Evolutionary conservation across 495 filamentous ascomycete genomes (phyloP), one percentile per base, ranked within the genome.

Genomic region (Sordaria brevicollis): DNA sequence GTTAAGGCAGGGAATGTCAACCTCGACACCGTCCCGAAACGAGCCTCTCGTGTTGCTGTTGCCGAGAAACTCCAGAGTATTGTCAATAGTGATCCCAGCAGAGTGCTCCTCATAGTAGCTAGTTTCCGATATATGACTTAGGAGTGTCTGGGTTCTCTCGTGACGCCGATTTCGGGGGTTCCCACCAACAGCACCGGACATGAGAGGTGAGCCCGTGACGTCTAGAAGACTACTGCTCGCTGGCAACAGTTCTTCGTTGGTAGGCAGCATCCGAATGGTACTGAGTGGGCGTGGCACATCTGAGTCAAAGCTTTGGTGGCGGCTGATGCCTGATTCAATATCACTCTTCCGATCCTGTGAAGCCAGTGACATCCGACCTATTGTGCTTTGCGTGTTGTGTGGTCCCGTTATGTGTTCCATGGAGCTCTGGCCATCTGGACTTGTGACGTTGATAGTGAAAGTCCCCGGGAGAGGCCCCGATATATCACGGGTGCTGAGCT

Each of bases 391-490:
- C 49, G 13, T 62, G 13, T 31, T 62, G 49, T 62, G 13, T 31
- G 49, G 25, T 62, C 49, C 13, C 17, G 49, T 31, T 62, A 31
- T 31, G 13, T 62, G 49, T 29, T 31, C 49, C 49, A 62, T 62
- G 21, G 71, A 49, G 15, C 69, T 57, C 0, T 66, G 25, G 11
- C 21, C 41, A 54, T 25, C 15, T 11, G 17, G 65, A 3, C 43
- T 36, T 25, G 33, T n/a, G 17, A 66, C 43, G 29, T 77, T 76
- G 25, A 74, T 74, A 36, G 77, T 74, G 65, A 82, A 80, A 19
- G 67, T 78, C 33, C 80, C 79, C 5, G 81, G 79, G 5, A 84
- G 54, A 35, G 81, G 80, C 9, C 78, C 81, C 1, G 81, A 83
- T n/a, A 84, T 79, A 66, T 84, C 75, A 10, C 74, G 68, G 13